phyloP scores from a whole-genome alignment of 768 basidiomycete genomes.

The Leucocoprinus leucothites region DNA sequence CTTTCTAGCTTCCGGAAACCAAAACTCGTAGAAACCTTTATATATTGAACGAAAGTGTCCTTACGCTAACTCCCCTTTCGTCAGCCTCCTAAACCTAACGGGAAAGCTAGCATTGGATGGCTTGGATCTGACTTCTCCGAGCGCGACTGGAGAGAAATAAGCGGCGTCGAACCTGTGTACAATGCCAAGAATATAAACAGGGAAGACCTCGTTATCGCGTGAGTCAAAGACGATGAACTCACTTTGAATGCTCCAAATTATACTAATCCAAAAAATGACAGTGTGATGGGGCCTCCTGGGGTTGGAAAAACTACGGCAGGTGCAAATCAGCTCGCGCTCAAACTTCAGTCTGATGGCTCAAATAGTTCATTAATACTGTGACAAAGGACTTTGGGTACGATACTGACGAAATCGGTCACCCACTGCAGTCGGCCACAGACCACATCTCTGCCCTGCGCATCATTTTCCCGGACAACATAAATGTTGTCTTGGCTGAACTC shows the following conservation, averaged over 20 bases:
- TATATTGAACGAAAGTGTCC: too few species aligned
- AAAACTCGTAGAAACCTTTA: too few species aligned
- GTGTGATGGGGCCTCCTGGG: constrained; percentile 6
- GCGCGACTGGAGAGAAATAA: background rate
- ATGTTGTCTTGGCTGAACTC: constrained; percentile 14
- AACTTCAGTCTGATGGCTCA: background rate
- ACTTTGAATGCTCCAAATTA: background rate
- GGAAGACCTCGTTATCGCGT: constrained; percentile 5
- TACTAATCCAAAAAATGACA: background rate
- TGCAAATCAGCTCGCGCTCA: background rate
- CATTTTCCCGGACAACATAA: background rate
- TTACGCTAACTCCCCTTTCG: too few species aligned
- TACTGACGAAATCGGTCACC: background rate
- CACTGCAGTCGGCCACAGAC: constrained; percentile 4
- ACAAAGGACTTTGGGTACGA: background rate
- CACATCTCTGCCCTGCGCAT: background rate
- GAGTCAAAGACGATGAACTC: background rate
- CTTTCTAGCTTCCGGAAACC: too few species aligned
- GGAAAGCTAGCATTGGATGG: too few species aligned
- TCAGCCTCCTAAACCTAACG: too few species aligned
- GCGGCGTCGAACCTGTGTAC: background rate
- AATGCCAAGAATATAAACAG: background rate
- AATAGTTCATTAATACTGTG: background rate
- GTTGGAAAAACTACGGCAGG: constrained; percentile 8
- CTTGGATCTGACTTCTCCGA: too few species aligned